Base-by-base conservation (phyloP, 306 rosid genomes). In the Arachis hypogaea region DNA sequence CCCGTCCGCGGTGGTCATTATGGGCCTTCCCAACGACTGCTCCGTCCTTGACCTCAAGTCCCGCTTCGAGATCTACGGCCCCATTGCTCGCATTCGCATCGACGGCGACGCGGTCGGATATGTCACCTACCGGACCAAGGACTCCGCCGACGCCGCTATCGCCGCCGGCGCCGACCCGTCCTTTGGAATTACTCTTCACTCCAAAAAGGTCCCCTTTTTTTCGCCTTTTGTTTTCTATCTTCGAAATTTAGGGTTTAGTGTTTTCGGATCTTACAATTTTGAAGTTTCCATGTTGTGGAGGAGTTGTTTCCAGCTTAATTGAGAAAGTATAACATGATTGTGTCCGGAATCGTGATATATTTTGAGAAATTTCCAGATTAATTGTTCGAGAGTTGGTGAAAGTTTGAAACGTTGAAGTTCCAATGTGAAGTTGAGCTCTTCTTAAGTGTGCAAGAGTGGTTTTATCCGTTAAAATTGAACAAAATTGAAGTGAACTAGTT, bases 51-150 rank as follows among this genome's bases (percentile, higher is more conserved):
- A 93, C 73, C 90, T 93, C 72, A 93, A 93, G 76, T 87, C 96
- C 59, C 93, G 98, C 38, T 93, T 93, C 77, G 97, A 91, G 85
- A 93, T 93, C 86, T 93, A 93, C 77, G 97, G 98, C 45, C 44
- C 91, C 55, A 91, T 91, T 69, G 85, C 92, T 46, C 94, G 97
- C 85, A 93, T 91, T 82, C 98, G 97, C 67, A 91, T 93, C 71
- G 93, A 87, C 88, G 93, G 96, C 7, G 93, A 82, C 63, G 85
- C 83, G 38, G 85, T 88, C 47, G 97, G 96, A 6, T 86, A 85
- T 72, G 72, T 93, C 59, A 83, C 89, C 7, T 93, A 46, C 77
- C 91, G 96, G 58, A 69, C 68, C 38, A 82, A 90, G 79, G 96
- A 87, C 57, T 85, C 92, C 2, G 97, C 96, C 7, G 86, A 93